Conservation (phyloP, 306 rosid genomes). For the Lotus japonicus region DNA sequence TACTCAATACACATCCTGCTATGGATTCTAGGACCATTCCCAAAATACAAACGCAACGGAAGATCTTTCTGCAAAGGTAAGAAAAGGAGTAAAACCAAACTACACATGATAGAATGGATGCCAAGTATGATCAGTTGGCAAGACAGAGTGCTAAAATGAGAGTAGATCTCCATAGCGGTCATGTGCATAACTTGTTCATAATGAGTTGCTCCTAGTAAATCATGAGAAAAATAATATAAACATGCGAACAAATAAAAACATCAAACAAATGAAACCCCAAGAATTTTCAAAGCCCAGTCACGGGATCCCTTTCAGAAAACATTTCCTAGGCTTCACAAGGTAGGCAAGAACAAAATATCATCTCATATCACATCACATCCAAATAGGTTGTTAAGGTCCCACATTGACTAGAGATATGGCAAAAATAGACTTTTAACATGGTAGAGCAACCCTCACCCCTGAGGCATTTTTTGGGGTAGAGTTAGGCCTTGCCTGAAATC, state of each 20-base stretch:
- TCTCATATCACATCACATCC: background rate
- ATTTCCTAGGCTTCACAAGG: background rate
- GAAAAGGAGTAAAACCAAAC: background rate
- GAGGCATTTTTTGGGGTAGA: no score
- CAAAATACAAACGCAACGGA: conserved; percentile 11
- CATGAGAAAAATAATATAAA: background rate
- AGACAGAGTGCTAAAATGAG: no score
- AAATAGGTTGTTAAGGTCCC: background rate
- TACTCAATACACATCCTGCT: background rate
- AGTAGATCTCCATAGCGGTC: no score
- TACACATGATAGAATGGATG: background rate
- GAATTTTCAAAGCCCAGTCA: background rate
- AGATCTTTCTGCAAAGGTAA: background rate
- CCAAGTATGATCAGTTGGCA: no score
- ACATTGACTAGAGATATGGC: no score
- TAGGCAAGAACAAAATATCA: background rate
- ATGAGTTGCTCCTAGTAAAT: background rate
- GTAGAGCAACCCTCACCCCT: no score
- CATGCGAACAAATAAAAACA: background rate
- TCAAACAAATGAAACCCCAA: background rate
- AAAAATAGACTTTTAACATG: no score
- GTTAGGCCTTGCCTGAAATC: no score
- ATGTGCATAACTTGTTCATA: no score
- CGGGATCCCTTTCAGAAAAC: background rate
- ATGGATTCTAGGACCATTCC: conserved; percentile 15